phyloP scores from a whole-genome alignment of 345 rosid species.

The Streptanthus diversifolius region DNA sequence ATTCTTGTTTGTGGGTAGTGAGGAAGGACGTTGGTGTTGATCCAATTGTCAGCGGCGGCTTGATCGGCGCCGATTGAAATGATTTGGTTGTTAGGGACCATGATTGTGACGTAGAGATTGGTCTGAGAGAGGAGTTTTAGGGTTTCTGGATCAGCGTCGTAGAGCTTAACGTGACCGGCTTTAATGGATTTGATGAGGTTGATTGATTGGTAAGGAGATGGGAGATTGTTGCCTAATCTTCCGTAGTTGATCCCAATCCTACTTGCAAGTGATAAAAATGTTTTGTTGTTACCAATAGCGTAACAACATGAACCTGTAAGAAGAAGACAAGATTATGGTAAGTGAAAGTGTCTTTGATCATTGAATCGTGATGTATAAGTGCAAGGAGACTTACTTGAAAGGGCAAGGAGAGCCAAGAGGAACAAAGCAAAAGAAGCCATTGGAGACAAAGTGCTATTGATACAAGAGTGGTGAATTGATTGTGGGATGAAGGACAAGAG shows the following conservation, averaged over 20 bases:
- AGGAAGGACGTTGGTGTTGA: constrained; percentile 44
- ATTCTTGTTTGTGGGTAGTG: constrained; percentile 55
- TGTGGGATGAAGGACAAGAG: constrained; percentile 12
- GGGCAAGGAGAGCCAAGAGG: constrained; percentile 21
- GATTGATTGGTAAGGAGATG: constrained; percentile 50
- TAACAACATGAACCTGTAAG: constrained; percentile 18
- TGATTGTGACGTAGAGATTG: constrained; percentile 50
- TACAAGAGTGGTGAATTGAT: constrained; percentile 7
- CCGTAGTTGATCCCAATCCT: constrained; percentile 36
- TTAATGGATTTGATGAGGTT: constrained; percentile 45
- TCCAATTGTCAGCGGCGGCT: constrained; percentile 46
- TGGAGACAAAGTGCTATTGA: neutral
- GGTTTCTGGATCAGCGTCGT: constrained; percentile 55
- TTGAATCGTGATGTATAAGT: neutral
- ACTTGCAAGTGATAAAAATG: constrained; percentile 14
- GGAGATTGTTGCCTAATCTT: constrained; percentile 44
- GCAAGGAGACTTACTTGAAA: constrained; percentile 29
- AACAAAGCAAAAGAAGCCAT: constrained; percentile 27
- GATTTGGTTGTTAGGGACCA: constrained; percentile 63
- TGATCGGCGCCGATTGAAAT: constrained; percentile 43
- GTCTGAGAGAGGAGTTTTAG: constrained; percentile 48
- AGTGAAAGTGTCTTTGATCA: neutral
- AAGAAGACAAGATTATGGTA: neutral
- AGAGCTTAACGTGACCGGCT: constrained; percentile 55
- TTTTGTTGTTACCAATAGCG: constrained; percentile 12